Evolutionary conservation across 495 filamentous ascomycete species (phyloP), one percentile per base, ranked within the genome.

Genomic region (Penicillium silybi): DNA sequence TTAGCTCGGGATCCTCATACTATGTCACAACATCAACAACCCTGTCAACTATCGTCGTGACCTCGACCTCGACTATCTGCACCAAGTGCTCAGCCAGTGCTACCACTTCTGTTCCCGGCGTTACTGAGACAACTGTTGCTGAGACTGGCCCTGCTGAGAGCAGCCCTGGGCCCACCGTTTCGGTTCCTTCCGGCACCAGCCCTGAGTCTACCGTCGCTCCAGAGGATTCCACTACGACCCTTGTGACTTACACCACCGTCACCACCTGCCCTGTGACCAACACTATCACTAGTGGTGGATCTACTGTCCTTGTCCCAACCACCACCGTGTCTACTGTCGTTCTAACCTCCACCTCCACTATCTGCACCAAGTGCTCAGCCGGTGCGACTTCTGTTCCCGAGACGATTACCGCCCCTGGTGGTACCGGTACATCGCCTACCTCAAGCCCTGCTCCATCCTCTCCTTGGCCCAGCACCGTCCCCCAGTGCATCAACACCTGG

Each of bases 401-500:
- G n/a, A 48, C 51, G 15, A 25, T 52, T 7, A 13, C 26, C 9
- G 41, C 27, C 10, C 41, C 58, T 32, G 53, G 44, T 18, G 35
- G 56, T 5, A 52, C 63, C 23, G 50, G 48, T 5, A 62, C 57
- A 1, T 51, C 58, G 13, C 49, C 54, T 10, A 59, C 54, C n/a
- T 57, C 65, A 51, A 60, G 57, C 22, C 27, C 61, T 16, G 48
- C 48, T 25, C 50, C 63, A 22, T 46, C 54, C 32, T 58, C 71
- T 4, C 56, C 65, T 22, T 90, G 85, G 79, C 91, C 92, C 43
- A 72, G 72, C 49, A 79, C 88, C 37, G 85, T 97, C 15, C 90
- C 92, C 47, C 83, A 83, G 55, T 97, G 92, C 75, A 77, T 97
- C 73, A 95, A 96, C 82, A 96, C 92, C 58, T 97, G 90, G 89